A percentile compares a stretch with the other conserved stretches of the same genome.
These are phyloP conservation scores for Candida odintsovae DNA, from an alignment of 805 yeast genomes.

Conservation along the genomic window DNA sequence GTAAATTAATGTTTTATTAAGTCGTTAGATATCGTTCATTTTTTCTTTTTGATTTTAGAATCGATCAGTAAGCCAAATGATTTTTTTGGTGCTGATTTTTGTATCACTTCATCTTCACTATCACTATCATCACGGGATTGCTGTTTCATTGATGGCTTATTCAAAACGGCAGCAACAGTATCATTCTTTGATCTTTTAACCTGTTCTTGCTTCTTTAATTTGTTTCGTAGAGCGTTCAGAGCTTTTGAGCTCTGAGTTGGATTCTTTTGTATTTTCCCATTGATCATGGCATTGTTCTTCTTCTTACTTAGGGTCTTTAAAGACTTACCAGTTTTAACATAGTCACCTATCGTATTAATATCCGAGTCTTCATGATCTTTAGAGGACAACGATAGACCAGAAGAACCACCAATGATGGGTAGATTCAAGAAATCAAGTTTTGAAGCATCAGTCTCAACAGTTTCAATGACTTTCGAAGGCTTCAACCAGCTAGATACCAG, in stretches of 20 bases:
- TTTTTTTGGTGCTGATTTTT: constrained; percentile 19
- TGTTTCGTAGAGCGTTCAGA: constrained; percentile 19
- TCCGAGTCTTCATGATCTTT: not conserved
- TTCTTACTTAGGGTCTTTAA: constrained; percentile 12
- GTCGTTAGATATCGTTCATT: not conserved
- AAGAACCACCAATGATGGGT: constrained; percentile 20
- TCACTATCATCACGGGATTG: constrained; percentile 10
- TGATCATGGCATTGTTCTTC: constrained; percentile 4
- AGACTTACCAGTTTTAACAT: constrained; percentile 19
- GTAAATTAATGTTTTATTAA: not conserved
- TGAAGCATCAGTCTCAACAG: constrained; percentile 9
- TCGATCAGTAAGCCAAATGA: constrained; percentile 13
- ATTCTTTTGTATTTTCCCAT: constrained; percentile 1
- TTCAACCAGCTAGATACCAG: constrained; percentile 20
- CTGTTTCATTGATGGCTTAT: not conserved
- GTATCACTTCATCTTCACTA: constrained; percentile 17
- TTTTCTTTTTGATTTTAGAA: constrained; percentile 17
- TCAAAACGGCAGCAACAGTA: not conserved
- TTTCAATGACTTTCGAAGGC: constrained; percentile 4
- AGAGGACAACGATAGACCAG: constrained; percentile 15
- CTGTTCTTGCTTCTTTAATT: constrained; percentile 15
- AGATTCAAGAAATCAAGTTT: constrained; percentile 18
- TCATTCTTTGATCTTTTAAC: constrained; percentile 1
- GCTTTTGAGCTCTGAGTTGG: constrained; percentile 18
- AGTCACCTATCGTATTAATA: constrained; percentile 23